Base-by-base conservation (phyloP, 73 alveolate genomes). In the Paramecium octaurelia region DNA sequence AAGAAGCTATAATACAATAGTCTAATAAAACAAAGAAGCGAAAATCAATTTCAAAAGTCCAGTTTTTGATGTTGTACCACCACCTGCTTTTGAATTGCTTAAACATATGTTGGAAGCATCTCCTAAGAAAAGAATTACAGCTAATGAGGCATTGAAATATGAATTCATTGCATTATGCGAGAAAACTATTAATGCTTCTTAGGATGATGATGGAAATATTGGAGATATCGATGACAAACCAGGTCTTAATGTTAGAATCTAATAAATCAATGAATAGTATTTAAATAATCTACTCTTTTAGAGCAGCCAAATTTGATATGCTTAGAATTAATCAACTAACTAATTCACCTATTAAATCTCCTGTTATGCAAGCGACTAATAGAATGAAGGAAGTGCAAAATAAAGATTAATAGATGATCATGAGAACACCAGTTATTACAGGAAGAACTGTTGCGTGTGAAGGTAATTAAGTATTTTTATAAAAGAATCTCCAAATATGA, bases 231-330 rank as follows among this genome's bases (percentile, higher is more conserved):
- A 80, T 43, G 91, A 80, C 21, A 80, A 44, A 27, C 73, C 91
- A 11, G 91, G 57, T 6, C 73, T 80, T 20, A 27, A 27, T 43
- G 43, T 48, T 23, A 80, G 91, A 43, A 80, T 80, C 20, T 23
- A 42, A 31, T 21, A 80, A 46, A 80, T 80, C 6, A 80, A 80
- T 80, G 75, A 40, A 46, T 7, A 80, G 91, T 80, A 80, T 54
- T 23, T 18, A 1, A 80, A 12, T 4, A 43, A 31, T 43, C 8
- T 43, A 44, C 14, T 40, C 7, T 0, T 27, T 80, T 43, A 80
- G 91, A 80, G 70, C 91, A 20, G 91, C 70, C 18, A 80, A 80
- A 80, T 80, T 80, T 44, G 91, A 80, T 44, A 80, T 80, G 91
- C 57, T 80, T 24, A 80, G 91, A 80, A 80, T 80, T 24, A 80